These are phyloP conservation scores for Orbilia blumenaviensis DNA, from an alignment of 2,329 filamentous ascomycete genomes.

Conservation along the genomic window DNA sequence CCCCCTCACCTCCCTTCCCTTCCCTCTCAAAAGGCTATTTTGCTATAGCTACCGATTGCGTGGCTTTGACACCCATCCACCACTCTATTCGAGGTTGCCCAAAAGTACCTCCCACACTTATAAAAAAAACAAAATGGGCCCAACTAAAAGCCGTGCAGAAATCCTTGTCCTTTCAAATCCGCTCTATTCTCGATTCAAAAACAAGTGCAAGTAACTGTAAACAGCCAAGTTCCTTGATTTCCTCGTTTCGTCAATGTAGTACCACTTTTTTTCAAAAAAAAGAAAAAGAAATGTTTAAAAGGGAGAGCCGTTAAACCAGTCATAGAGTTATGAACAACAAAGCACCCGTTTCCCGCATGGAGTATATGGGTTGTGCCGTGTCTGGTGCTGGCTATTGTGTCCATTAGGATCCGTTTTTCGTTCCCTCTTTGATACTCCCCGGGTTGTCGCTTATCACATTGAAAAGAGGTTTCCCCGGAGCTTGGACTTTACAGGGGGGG, in stretches of 20 bases:
- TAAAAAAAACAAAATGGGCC: not conserved
- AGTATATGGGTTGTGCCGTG: slow-evolving; percentile 7
- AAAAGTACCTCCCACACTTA: not conserved
- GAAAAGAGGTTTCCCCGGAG: not conserved
- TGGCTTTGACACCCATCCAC: slow-evolving; percentile 5
- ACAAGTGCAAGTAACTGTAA: not conserved
- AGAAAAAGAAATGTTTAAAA: not conserved
- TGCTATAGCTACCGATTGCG: slow-evolving; percentile 15
- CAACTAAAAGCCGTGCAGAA: slow-evolving; percentile 39
- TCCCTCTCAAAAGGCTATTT: not conserved
- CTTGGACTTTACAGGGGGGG: too few species aligned
- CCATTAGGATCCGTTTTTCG: slow-evolving; percentile 33
- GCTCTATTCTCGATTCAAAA: not conserved
- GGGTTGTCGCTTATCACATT: not conserved
- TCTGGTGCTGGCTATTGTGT: slow-evolving; percentile 2
- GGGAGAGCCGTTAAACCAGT: slow-evolving; percentile 6
- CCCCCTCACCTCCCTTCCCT: too few species aligned
- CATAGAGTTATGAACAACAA: slow-evolving; percentile 32
- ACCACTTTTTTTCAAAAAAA: not conserved
- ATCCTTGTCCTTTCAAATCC: slow-evolving; percentile 19
- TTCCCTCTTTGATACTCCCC: slow-evolving; percentile 9
- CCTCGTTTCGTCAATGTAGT: not conserved
- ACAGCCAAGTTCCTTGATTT: slow-evolving; percentile 12
- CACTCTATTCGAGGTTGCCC: not conserved
- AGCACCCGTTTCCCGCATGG: slow-evolving; percentile 8